Conservation (phyloP, 2,329 filamentous ascomycete species). For the Achaetomium macrosporum region DNA sequence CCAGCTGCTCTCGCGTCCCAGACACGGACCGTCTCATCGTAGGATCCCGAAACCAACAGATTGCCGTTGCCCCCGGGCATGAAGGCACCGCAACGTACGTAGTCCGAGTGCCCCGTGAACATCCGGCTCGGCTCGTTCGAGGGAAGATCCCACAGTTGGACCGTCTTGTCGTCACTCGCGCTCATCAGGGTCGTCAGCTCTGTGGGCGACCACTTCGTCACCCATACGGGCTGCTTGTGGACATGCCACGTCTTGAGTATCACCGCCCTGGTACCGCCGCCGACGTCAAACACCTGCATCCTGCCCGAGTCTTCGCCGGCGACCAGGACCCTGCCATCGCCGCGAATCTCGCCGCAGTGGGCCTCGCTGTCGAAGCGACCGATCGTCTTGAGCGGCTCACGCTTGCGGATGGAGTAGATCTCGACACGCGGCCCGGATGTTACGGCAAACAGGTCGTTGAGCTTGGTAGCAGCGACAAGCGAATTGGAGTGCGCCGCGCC, state of each 20-base stretch:
- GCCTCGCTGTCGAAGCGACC: conserved; percentile 89
- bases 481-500: conserved; percentile 35
- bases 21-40: conserved; percentile 86
- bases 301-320: conserved; percentile 87
- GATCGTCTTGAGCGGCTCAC: conserved; percentile 90
- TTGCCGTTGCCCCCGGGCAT: conserved; percentile 68
- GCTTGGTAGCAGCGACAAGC: conserved; percentile 40
- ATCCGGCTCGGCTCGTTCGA: conserved; percentile 68
- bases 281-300: conserved; percentile 92
- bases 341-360: conserved; percentile 79
- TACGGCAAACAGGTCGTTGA: conserved; percentile 75
- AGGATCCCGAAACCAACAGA: conserved; percentile 82
- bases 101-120: conserved; percentile 85
- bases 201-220: conserved; percentile 84
- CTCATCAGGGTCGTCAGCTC: conserved; percentile 83
- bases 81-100: conserved; percentile 82
- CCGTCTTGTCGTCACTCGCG: conserved; percentile 86
- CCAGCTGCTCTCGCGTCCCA: conserved; percentile 81
- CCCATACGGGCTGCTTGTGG: conserved; percentile 91
- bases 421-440: conserved; percentile 93
- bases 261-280: conserved; percentile 58
- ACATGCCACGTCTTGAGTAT: conserved; percentile 94
- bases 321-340: conserved; percentile 82
- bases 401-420: conserved; percentile 85
- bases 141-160: conserved; percentile 89